Base-by-base conservation (phyloP, 768 basidiomycete species). In the Agaricus subrufescens region DNA sequence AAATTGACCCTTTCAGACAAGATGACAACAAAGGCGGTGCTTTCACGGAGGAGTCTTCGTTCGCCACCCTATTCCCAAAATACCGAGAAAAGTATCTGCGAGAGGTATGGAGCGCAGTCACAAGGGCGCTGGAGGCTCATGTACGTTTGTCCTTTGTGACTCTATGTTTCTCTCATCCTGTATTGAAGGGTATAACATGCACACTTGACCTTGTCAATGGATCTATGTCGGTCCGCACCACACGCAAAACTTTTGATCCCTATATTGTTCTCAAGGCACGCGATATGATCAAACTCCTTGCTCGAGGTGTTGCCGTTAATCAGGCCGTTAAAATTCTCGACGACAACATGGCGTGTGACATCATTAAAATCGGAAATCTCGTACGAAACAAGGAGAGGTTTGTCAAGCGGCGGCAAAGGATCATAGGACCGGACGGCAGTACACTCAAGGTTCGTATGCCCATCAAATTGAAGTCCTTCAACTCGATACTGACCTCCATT, bases 51-150 rank as follows among this genome's bases (percentile, higher is more conserved):
- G 97, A 99, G 75, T 97, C 94, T 3, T 96, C 94, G 0, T 99
- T 98, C 65, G 96, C 96, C 9, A 96, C 97, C 1, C 82, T 99
- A 9, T 99, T 99, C 71, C 97, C 97, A 11, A 98, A 97, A 71
- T 98, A 98, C 68, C 84, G 97, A 62, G 97, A 99, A 81, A 94
- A 89, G 66, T 98, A 98, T 66, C 74, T 99, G 48, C 83, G 94
- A 44, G 94, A 98, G 69, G 87, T 90, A 49, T 99, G 97, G 97
- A 86, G 89, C 61, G 87, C 87, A 1, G 91, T 96, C 10, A 96
- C 94, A 0, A 80, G 81, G 56, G 83, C 91, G 10, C 71, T 99
- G 47, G 94, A 98, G 43, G 60, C 83, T 14, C 85, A 94, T 71
- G 94, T 93, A 63, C 46, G 77, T 58, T 43, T 23, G 38, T 11